Evolutionary conservation across 2,329 filamentous ascomycete genomes (phyloP), one percentile per base, ranked within the genome.

Genomic region (Neonectria punicea): DNA sequence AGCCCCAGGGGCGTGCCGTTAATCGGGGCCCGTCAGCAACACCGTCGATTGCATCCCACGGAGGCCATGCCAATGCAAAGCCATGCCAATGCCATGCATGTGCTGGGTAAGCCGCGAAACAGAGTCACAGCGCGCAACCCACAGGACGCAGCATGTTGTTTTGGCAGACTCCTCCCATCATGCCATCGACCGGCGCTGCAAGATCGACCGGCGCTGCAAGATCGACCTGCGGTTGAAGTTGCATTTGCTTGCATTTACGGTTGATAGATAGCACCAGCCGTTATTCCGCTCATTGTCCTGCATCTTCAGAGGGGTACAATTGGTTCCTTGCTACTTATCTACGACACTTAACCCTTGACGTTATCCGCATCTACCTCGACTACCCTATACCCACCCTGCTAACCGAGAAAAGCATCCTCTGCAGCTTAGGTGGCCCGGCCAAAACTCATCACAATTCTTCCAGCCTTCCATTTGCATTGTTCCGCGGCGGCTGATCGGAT

Each of bases 331-430:
- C 55, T 53, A 56, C 36, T 39, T n/a, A 39, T 32, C 53, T 60
- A 53, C 63, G 47, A 56, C 47, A 50, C 51, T 72, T 69, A 55
- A 56, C 44, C 28, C 61, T n/a, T 47, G 54, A 54, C n/a, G 10
- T 11, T 20, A 5, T 63, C 47, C 36, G 41, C 50, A 34, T 39
- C 36, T 39, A 39, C 5, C 34, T 36, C 5, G 14, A 55, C 34
- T 73, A 73, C 70, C 70, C 70, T 70, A 49, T 41, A 61, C 67
- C 65, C 51, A 54, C 57, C 20, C 34, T 46, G 34, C 49, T 18
- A 43, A 13, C 43, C 20, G 54, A 44, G 43, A 46, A 59, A 41
- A 50, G 43, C 43, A 58, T 32, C 53, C 32, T 44, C 32, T 49
- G 61, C 60, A 39, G 43, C 43, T 44, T 59, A 53, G 46, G 46